Evolutionary conservation across 1,284 basidiomycete genomes (phyloP), one percentile per base, ranked within the genome.

Genomic region (Microbotryum intermedium): DNA sequence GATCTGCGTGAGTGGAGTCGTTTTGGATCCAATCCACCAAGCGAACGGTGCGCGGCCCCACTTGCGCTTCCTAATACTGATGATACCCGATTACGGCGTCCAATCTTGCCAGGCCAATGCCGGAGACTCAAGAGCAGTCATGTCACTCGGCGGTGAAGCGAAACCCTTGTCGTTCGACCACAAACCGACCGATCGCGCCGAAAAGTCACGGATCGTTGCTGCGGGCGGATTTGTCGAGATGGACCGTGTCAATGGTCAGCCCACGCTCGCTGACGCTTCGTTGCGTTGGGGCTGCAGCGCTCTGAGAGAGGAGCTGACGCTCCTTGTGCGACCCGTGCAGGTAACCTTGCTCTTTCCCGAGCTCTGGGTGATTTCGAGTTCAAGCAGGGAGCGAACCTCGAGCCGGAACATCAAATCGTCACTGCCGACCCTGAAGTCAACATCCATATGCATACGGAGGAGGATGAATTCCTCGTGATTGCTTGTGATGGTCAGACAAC

Each of bases 171-270:
- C 92, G 71, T 86, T 83, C 70, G 95, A 99, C 74, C 95, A 99
- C 77, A 99, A 99, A 76, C 95, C 95, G 2, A 85, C 85, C 50
- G 91, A 88, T 72, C 84, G 86, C 69, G 79, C 79, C 67, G 95
- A 99, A 77, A 88, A 83, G 70, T 80, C 81, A 28, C 87, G 95
- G 55, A 97, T 99, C 73, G 80, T 84, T 25, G 84, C 82, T 47
- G 95, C 93, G n/a, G 95, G 95, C 55, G 95, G 95, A 50, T 98
- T 90, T 72, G 88, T 99, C 65, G 93, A 98, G 74, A 97, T 86
- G 74, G 93, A 92, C 48, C 88, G 95, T 59, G 95, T 98, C 45
- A 98, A 98, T 74, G 95, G 91, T 90, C 56, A 57, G 83, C 75
- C 34, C 25, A 59, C n/a, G 26, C 57, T 46, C 47, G 44, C 59